These are phyloP conservation scores for Berberis vulgaris DNA, from an alignment of 164 flowering plant species.

Conservation along the genomic window DNA sequence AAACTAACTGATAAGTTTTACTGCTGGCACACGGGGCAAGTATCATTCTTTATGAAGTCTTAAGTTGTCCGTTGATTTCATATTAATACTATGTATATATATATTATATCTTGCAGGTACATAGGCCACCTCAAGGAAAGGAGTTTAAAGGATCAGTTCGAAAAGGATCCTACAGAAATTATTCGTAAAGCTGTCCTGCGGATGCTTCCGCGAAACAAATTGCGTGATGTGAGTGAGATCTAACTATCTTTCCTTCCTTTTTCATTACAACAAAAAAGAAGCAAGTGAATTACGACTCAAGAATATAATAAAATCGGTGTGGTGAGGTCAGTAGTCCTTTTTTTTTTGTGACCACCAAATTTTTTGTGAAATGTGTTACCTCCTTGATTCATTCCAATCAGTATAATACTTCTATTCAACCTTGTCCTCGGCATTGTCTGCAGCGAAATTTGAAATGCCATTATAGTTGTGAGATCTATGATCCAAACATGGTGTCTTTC, in stretches of 20 bases:
- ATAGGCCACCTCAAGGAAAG: conserved; percentile 86
- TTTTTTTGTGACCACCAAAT: no score
- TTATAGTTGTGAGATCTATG: no score
- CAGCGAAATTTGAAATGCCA: no score
- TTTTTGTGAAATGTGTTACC: no score
- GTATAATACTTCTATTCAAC: no score
- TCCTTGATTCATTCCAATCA: no score
- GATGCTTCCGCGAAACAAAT: conserved; percentile 94
- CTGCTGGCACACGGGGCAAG: conserved; percentile 94
- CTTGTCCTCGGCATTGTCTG: no score
- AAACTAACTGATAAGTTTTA: conserved; percentile 76
- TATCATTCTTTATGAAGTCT: conserved; percentile 7
- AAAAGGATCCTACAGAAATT: conserved; percentile 91
- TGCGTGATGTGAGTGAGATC: conserved; percentile 69
- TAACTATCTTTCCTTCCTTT: not conserved
- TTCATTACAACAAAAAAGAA: not conserved
- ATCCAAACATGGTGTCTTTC: no score
- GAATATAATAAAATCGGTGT: no score
- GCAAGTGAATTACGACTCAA: no score
- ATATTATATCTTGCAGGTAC: conserved; percentile 37
- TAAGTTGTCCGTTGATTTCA: not conserved
- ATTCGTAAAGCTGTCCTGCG: conserved; percentile 91
- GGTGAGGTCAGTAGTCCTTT: no score
- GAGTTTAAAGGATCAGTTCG: conserved; percentile 81
- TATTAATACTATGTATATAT: not conserved